Evolutionary conservation across 75 land plant species (phyloP), one percentile per base, ranked within the genome.

Genomic region (Larix kaempferi): DNA sequence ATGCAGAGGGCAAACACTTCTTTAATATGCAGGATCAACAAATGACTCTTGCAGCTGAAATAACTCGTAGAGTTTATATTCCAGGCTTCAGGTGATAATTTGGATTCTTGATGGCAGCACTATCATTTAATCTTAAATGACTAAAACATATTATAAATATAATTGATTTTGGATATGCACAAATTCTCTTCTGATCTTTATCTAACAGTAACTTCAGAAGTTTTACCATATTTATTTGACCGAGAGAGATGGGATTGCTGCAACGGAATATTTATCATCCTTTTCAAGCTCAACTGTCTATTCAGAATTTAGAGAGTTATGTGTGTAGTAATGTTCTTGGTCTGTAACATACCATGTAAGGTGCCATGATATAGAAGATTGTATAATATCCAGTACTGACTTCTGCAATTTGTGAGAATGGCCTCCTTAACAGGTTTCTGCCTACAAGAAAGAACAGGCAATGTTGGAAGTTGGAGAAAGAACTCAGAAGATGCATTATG

Each of bases 281-380:
- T 13, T 26, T 23, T 29, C 2, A 4, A 64, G 35, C 35, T 63
- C 37, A 63, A 29, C 14, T 63, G 29, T 37, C 17, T 29, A 12
- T 27, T 13, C 3, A 27, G 5, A 6, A 44, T 16, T 54, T 23
- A 4, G 33, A 26, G 57, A 79, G 6, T 87, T 81, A 15, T 79
- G 80, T 61, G 94, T 90, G 57, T 44, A n/a, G 91, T 17, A 91
- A 86, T 77, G 88, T 57, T 84, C 19, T 57, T 90, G 78, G 76
- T 86, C 87, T 21, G 88, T 86, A 19, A 84, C 83, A 64, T 83
- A 86, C 86, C 85, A 73, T 21, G 19, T 1, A 52, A 16, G 0
- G 39, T 6, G 21, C 16, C 6, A 13, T 10, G 25, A 55, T 67
- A 21, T 16, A 56, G 6, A 69, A 27, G 59, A 29, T 75, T 16